Base-by-base conservation (phyloP, 164 flowering plant genomes). In the Aristolochia fimbriata region DNA sequence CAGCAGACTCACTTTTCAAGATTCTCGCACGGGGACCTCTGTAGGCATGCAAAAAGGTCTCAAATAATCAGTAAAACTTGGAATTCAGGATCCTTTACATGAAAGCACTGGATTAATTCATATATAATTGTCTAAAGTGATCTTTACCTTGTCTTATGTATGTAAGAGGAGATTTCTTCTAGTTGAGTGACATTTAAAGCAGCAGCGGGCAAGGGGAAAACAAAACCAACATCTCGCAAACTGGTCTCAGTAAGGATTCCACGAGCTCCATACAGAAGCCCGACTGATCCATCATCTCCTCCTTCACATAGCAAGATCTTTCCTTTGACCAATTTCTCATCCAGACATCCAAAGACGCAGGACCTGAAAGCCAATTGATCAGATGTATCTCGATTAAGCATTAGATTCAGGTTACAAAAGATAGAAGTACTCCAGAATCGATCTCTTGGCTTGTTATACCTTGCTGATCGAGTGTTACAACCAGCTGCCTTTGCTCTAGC, bases 401-500 rank as follows among this genome's bases (percentile, higher is more conserved):
- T n/a, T n/a, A n/a, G n/a, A n/a, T 31, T 31, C 37, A 31, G 3
- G 37, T n/a, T n/a, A n/a, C 30, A 37, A 7, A 7, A 37, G 43
- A 10, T 37, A 37, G 11, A 31, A 31, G 37, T 3, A 31, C 17
- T 6, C 6, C 0, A 48, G 4, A 6, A 19, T 19, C 20, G 9
- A 10, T 21, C 15, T 49, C 1, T 27, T 5, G 30, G 30, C 19
- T 16, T 8, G 9, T 37, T n/a, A n/a, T n/a, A n/a, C 52, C 22
- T 17, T 6, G 22, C 21, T 16, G 10, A 49, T 17, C 0, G 20
- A 6, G 3, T n/a, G 22, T 49, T 20, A 49, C 22, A 17, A 49
- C 10, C 52, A 1, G 22, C 2, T 6, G 52, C 16, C 51, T 0
- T n/a, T 7, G 74, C 78, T 55, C 68, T 75, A 61, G 73, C 80